These are phyloP conservation scores for Plasmodium vivax DNA, from an alignment of 169 alveolate species.

Conservation along the genomic window DNA sequence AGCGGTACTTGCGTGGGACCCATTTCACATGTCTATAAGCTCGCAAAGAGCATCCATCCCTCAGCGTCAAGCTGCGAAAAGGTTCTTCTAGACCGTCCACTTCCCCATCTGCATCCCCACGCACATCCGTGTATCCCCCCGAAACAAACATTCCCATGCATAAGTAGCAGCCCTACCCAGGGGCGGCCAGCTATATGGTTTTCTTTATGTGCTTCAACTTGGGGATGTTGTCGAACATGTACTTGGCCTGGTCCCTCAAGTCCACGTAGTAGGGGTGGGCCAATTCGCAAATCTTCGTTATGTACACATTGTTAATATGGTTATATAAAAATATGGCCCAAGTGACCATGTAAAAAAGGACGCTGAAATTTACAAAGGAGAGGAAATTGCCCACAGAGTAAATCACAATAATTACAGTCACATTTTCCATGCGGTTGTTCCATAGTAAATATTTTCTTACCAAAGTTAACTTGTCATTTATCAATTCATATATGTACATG, in stretches of 20 bases:
- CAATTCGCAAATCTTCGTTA: constrained; percentile 10
- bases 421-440: constrained; percentile 39
- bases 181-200: constrained; percentile 1
- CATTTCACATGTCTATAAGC: not conserved
- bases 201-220: constrained; percentile 48
- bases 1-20: not conserved
- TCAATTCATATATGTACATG: constrained; percentile 17
- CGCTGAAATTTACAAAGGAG: constrained; percentile 63
- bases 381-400: constrained; percentile 51
- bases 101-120: not conserved
- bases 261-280: constrained; percentile 36
- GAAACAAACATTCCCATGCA: not conserved
- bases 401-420: constrained; percentile 32
- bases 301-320: constrained; percentile 51
- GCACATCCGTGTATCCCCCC: not conserved
- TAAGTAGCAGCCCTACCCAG: not conserved
- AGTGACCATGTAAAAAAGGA: constrained; percentile 39
- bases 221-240: constrained; percentile 52
- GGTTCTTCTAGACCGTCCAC: not conserved
- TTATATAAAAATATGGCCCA: constrained; percentile 61
- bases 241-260: constrained; percentile 41
- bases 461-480: constrained; percentile 66
- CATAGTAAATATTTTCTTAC: constrained; percentile 47
- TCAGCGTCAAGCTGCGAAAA: not conserved
- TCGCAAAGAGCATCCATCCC: not conserved